Evolutionary conservation across 805 yeast genomes (phyloP).

Genomic region (Starmerella bombi): DNA sequence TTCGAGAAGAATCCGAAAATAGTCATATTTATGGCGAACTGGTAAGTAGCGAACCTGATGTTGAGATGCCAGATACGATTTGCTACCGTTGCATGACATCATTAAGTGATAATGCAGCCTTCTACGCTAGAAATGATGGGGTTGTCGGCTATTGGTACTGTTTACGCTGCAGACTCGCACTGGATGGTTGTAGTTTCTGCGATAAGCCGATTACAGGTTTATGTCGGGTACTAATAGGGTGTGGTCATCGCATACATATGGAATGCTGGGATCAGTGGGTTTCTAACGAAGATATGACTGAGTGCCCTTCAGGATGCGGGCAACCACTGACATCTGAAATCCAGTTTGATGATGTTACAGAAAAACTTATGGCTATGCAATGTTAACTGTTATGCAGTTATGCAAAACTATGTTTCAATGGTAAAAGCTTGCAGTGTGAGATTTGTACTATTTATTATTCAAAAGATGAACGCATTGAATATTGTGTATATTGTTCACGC

Average conservation of each 20-base stretch:
- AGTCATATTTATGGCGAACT: constrained; percentile 1
- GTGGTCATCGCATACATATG: constrained; percentile 84
- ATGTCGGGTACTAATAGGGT: constrained; percentile 43
- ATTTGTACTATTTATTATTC: too few species aligned
- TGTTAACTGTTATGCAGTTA: too few species aligned
- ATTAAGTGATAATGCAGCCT: constrained; percentile 25
- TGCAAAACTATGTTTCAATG: too few species aligned
- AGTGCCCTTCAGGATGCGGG: constrained; percentile 77
- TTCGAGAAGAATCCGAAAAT: constrained; percentile 3
- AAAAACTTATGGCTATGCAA: not conserved
- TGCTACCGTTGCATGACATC: constrained; percentile 27
- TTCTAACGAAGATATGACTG: constrained; percentile 33
- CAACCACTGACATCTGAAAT: constrained; percentile 1
- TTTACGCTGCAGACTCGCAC: constrained; percentile 47
- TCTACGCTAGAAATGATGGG: constrained; percentile 23
- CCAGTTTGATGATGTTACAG: not conserved
- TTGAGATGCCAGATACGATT: constrained; percentile 35
- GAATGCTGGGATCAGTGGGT: constrained; percentile 72
- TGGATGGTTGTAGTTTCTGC: constrained; percentile 66
- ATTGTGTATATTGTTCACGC: too few species aligned
- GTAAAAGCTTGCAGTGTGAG: too few species aligned
- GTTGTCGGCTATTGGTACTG: constrained; percentile 76
- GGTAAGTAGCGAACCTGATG: not conserved
- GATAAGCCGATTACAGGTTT: constrained; percentile 64
- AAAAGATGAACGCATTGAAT: too few species aligned